phyloP scores from a whole-genome alignment of 2,329 filamentous ascomycete genomes.

The Penicillium verrucosum region DNA sequence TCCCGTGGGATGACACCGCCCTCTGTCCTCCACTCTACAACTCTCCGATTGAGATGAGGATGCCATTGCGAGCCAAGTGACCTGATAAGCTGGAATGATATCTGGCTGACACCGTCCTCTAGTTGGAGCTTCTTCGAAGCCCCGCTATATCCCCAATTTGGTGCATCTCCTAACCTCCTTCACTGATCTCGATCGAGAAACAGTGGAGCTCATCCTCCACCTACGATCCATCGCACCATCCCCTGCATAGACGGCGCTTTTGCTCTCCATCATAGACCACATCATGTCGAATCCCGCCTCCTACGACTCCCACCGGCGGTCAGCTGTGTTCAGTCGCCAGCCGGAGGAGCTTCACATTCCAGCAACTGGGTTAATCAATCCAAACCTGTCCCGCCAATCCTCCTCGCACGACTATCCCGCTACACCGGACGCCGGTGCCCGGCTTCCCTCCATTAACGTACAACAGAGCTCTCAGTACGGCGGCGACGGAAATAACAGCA shows the following conservation, averaged over 20 bases:
- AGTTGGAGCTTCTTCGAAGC: slow-evolving; percentile 45
- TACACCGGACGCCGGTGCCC: slow-evolving; percentile 45
- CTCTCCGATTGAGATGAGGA: slow-evolving; percentile 16
- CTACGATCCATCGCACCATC: slow-evolving; percentile 12
- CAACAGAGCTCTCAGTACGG: slow-evolving; percentile 56
- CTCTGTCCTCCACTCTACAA: slow-evolving; percentile 1
- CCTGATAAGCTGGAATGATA: slow-evolving; percentile 32
- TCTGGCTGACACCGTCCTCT: slow-evolving; percentile 26
- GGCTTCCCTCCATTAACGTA: slow-evolving; percentile 57
- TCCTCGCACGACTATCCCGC: slow-evolving; percentile 49
- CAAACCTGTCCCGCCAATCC: slow-evolving; percentile 41
- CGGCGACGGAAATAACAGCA: slow-evolving; percentile 38
- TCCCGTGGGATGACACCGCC: slow-evolving; percentile 2
- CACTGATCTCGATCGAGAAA: slow-evolving; percentile 3
- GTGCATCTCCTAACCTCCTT: slow-evolving; percentile 1
- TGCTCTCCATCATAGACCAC: slow-evolving; percentile 15
- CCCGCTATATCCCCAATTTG: slow-evolving; percentile 33
- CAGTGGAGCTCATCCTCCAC: slow-evolving; percentile 18
- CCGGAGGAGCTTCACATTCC: slow-evolving; percentile 58
- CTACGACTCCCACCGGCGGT: slow-evolving; percentile 52
- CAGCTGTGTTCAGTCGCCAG: slow-evolving; percentile 47
- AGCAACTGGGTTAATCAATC: slow-evolving; percentile 38
- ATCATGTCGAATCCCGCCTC: slow-evolving; percentile 46
- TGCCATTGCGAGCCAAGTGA: slow-evolving; percentile 33
- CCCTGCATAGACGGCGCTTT: slow-evolving; percentile 10